Evolutionary conservation across 352 stramenopile genomes (phyloP), one percentile per base, ranked within the genome.

Genomic region (Phytopythium aichiense): DNA sequence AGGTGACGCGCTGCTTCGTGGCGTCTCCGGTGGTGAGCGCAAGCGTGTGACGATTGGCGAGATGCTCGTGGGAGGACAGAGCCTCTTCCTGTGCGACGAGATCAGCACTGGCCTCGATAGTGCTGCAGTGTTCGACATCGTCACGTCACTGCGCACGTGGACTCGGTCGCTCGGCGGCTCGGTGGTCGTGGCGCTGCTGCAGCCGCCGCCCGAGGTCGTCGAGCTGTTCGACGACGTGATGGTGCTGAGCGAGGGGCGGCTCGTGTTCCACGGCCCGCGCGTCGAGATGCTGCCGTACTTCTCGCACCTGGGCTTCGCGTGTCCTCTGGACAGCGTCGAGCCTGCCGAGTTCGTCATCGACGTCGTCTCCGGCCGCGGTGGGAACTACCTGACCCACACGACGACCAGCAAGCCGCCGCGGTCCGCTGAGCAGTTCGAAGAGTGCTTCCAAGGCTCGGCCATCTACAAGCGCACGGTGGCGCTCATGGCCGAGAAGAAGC

Each of bases 181-280:
- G 48, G 64, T 61, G 55, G 48, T 71, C 15, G 43, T 74, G 43
- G 63, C 64, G 22, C 31, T 71, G 40, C 45, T 69, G 16, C 68
- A 75, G 38, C 68, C 68, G 1, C 70, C 74, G 11, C 92, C 94
- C 0, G 92, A 98, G 73, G 92, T 95, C 12, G 90, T 96, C 18
- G 84, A 87, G 48, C 67, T 97, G 13, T 98, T 98, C 69, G 94
- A 98, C 66, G 87, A 98, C 58, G 69, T 98, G 13, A 81, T 97
- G 42, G 65, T 98, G 40, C 62, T 98, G 31, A 85, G 87, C 66
- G 77, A 95, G 60, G 93, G 94, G 30, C 70, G 80, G 31, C 63
- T 98, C 40, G 81, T 98, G 31, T 98, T 95, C 71, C 87, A 94
- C 58, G 94, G 92, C 30, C 80, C 78, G 18, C 61, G 72, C 22